Evolutionary conservation across 441 rosid species (phyloP).

Genomic region (Eruca vesicaria): DNA sequence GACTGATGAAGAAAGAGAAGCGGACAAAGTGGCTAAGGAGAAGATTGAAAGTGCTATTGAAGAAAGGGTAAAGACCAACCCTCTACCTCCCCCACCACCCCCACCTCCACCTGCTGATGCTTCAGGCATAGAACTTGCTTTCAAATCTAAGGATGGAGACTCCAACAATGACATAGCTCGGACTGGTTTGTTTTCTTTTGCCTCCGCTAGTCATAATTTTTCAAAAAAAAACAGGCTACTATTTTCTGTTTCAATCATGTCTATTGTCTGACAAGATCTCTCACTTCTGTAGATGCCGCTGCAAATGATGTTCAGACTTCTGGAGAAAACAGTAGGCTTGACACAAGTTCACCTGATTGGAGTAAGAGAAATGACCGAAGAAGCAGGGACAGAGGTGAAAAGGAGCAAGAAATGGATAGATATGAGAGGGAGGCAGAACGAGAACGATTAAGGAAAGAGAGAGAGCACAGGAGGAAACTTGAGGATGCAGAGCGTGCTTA

Average conservation of each 20-base stretch:
- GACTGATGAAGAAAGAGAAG: slow-evolving; percentile 82
- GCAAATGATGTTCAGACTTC: slow-evolving; percentile 70
- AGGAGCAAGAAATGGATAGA: slow-evolving; percentile 87
- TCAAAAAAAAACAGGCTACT: background rate
- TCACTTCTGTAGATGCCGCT: slow-evolving; percentile 46
- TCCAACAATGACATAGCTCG: slow-evolving; percentile 47
- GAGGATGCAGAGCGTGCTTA: slow-evolving; percentile 94
- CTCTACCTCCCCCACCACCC: slow-evolving; percentile 88
- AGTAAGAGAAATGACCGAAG: slow-evolving; percentile 72
- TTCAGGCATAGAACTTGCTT: slow-evolving; percentile 53
- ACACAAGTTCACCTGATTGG: slow-evolving; percentile 80
- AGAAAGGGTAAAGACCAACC: slow-evolving; percentile 82
- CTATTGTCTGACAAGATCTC: slow-evolving; percentile 11
- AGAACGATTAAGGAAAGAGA: slow-evolving; percentile 83
- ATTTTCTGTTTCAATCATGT: background rate
- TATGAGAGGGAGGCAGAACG: slow-evolving; percentile 92
- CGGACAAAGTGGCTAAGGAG: slow-evolving; percentile 70
- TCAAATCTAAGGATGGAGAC: slow-evolving; percentile 72
- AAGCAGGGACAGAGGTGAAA: slow-evolving; percentile 84
- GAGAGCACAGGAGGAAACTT: slow-evolving; percentile 87
- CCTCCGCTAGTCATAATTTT: background rate
- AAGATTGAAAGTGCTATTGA: slow-evolving; percentile 72
- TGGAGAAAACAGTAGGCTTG: slow-evolving; percentile 74
- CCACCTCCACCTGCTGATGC: slow-evolving; percentile 47
- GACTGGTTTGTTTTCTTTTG: slow-evolving; percentile 49